phyloP scores from a whole-genome alignment of 2,329 filamentous ascomycete genomes.

The Fusarium chaquense region DNA sequence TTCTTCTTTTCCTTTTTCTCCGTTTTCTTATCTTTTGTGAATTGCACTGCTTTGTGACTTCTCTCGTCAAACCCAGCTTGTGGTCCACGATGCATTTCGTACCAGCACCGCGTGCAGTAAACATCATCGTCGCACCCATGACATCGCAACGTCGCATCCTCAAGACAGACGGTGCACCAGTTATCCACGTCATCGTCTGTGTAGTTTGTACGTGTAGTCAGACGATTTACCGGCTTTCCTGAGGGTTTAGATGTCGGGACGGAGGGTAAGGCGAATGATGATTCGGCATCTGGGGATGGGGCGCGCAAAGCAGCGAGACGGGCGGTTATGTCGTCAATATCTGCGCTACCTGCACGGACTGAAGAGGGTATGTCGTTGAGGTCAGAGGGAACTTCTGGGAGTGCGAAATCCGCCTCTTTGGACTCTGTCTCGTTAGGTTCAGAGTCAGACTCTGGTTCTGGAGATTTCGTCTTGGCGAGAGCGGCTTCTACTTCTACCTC shows the following conservation, averaged over 20 bases:
- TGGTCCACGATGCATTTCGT: constrained; percentile 80
- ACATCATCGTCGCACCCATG: constrained; percentile 77
- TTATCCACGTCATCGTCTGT: constrained; percentile 78
- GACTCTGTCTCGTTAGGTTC: constrained; percentile 12
- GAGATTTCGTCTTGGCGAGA: constrained; percentile 25
- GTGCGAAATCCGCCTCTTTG: constrained; percentile 49
- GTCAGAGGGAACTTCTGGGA: constrained; percentile 62
- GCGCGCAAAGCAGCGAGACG: constrained; percentile 66
- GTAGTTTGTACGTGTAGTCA: constrained; percentile 58
- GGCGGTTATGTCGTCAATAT: constrained; percentile 60
- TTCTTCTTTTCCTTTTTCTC: constrained; percentile 52
- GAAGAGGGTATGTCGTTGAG: constrained; percentile 54
- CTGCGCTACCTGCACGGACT: constrained; percentile 43
- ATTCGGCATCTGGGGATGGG: constrained; percentile 41
- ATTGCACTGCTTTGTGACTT: constrained; percentile 75
- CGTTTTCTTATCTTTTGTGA: constrained; percentile 55
- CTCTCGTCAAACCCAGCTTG: constrained; percentile 77
- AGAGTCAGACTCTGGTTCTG: constrained; percentile 22
- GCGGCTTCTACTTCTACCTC: constrained; percentile 56
- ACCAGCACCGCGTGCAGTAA: constrained; percentile 84
- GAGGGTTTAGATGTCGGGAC: constrained; percentile 64
- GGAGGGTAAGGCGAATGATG: constrained; percentile 59
- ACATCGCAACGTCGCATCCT: constrained; percentile 80
- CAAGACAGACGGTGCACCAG: constrained; percentile 87
- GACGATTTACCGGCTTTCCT: constrained; percentile 55